These are phyloP conservation scores for Beauveria bassiana DNA, from an alignment of 2,329 filamentous ascomycete species.

Conservation along the genomic window DNA sequence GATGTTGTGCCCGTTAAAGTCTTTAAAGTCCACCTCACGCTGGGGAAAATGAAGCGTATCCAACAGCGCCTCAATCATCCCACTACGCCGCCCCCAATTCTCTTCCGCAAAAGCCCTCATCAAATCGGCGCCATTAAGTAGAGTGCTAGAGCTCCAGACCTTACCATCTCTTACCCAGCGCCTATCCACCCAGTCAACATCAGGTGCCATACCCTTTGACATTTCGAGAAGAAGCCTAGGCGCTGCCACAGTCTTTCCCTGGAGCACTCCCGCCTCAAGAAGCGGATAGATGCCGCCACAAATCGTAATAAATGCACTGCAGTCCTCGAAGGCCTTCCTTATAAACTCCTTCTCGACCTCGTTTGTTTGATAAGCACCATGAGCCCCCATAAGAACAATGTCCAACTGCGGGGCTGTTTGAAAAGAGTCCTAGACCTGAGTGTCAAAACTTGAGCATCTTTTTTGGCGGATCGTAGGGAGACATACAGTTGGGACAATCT, in stretches of 20 bases:
- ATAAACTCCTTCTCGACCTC: not conserved
- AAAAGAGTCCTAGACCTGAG: not conserved
- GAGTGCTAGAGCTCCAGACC: not conserved
- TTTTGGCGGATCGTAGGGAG: not conserved
- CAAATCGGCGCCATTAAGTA: not conserved
- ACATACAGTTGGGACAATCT: not conserved
- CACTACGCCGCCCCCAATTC: not conserved
- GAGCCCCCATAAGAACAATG: not conserved
- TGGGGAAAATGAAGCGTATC: not conserved
- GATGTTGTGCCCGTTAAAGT: not conserved
- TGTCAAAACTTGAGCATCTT: not conserved
- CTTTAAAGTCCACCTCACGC: not conserved
- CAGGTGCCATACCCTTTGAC: not conserved
- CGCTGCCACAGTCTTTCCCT: not conserved
- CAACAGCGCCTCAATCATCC: not conserved
- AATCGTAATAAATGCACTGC: not conserved
- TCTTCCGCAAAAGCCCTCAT: not conserved
- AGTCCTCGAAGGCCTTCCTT: not conserved
- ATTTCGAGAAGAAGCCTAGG: not conserved
- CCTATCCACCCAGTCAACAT: not conserved
- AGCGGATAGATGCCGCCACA: not conserved
- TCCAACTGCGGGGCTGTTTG: not conserved
- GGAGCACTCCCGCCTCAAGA: not conserved
- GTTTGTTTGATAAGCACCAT: not conserved
- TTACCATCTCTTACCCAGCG: not conserved